These are phyloP conservation scores for Bipolaris zeicola DNA, from an alignment of 2,329 filamentous ascomycete genomes.

Conservation along the genomic window DNA sequence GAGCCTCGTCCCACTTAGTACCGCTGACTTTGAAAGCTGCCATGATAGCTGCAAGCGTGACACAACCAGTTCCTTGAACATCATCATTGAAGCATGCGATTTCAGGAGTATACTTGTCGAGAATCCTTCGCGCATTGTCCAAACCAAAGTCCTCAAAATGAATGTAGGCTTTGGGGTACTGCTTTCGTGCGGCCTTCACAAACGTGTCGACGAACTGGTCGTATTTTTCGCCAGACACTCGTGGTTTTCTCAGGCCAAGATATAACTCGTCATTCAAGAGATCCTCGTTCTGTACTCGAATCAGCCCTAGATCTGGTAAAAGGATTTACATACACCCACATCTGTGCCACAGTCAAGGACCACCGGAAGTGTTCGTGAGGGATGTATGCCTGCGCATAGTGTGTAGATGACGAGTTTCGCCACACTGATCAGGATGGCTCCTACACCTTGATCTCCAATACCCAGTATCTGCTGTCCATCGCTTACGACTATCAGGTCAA, in stretches of 20 bases:
- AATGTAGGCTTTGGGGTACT: constrained; percentile 80
- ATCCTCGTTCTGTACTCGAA: constrained; percentile 62
- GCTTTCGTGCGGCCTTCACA: constrained; percentile 67
- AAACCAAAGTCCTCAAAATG: constrained; percentile 92
- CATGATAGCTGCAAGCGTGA: constrained; percentile 82
- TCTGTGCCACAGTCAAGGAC: constrained; percentile 86
- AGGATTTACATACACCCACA: constrained; percentile 39
- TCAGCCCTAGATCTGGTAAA: constrained; percentile 9
- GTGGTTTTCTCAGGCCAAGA: constrained; percentile 70
- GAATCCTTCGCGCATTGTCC: constrained; percentile 72
- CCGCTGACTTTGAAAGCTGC: constrained; percentile 73
- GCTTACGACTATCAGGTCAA: constrained; percentile 88
- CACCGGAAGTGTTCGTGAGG: constrained; percentile 76
- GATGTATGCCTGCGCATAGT: constrained; percentile 84
- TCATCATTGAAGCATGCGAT: constrained; percentile 92
- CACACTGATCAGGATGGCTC: constrained; percentile 80
- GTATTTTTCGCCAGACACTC: constrained; percentile 73
- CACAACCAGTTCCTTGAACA: constrained; percentile 86
- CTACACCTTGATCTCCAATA: constrained; percentile 87
- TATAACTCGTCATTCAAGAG: constrained; percentile 79
- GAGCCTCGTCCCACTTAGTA: constrained; percentile 69
- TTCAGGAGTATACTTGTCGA: constrained; percentile 74
- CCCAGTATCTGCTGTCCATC: constrained; percentile 78
- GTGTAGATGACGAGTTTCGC: constrained; percentile 85
- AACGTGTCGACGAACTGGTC: constrained; percentile 79